Base-by-base conservation (phyloP, 345 rosid species). In the Isatis tinctoria region DNA sequence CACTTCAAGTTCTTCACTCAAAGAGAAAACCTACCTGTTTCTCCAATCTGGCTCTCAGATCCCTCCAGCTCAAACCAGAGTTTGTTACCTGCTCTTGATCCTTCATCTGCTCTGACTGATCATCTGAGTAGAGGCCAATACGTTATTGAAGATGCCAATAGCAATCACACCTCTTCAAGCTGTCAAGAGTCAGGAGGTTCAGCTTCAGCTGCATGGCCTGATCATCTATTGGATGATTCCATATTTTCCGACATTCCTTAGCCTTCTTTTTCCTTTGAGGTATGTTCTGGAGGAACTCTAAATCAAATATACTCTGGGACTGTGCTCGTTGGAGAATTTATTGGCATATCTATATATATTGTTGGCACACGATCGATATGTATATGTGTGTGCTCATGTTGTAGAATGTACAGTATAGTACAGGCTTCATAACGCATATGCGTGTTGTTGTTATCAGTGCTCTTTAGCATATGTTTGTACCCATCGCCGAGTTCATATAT, bases 191-290 rank as follows among this genome's bases (percentile, higher is more conserved):
- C 77, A 16, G 81, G 41, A 64, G 76, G 60, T 69, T 60, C 76
- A 24, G 80, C 61, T 47, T 64, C 80, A 58, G 72, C 73, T 36
- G 67, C 72, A 44, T 78, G 81, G 81, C 77, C 81, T 73, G 78
- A 78, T 51, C 77, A 65, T 67, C 70, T 72, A 35, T 53, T 78
- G 59, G 78, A 78, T 61, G 78, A 78, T 11, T 65, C 78, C 28
- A 40, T 78, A 60, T 72, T 72, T 58, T 67, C 59, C 13, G 70
- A 78, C 43, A 66, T 78, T 43, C 70, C 78, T 44, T 78, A 72
- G 68, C 72, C 64, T 18, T 41, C 10, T 41, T 48, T 10, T 44
- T 44, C 75, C 53, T 51, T 51, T 22, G 16, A 51, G 57, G 57
- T 8, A 37, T 65, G 54, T 36, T 57, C 71, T 70, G 60, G 32